These are phyloP conservation scores for Lolium perenne DNA, from an alignment of 176 grass and related monocot species.

Conservation along the genomic window DNA sequence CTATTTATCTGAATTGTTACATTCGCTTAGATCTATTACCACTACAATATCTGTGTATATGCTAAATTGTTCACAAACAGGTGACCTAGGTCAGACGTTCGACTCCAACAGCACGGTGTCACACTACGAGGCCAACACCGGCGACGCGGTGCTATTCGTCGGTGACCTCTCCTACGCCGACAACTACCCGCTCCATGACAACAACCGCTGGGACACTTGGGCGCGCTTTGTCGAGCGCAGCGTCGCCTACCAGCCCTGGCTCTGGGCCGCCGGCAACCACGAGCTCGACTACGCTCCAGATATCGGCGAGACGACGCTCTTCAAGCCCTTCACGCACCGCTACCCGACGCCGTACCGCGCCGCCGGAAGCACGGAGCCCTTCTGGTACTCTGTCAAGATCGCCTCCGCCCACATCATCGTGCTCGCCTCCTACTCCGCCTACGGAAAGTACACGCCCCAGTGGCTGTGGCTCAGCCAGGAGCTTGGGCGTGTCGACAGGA, in stretches of 20 bases:
- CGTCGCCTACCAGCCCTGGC: constrained; percentile 66
- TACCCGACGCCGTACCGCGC: constrained; percentile 54
- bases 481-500: no score
- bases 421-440: constrained; percentile 61
- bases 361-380: constrained; percentile 53
- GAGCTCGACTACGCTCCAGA: constrained; percentile 67
- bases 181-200: constrained; percentile 61
- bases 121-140: no score
- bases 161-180: constrained; percentile 70
- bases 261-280: constrained; percentile 79
- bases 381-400: constrained; percentile 42
- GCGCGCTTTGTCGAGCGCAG: constrained; percentile 62
- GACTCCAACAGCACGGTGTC: no score
- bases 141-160: no score
- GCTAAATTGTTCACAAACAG: no score
- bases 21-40: no score
- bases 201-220: constrained; percentile 77
- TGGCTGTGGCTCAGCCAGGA: constrained; percentile 2
- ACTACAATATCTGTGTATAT: no score
- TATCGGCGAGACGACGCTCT: constrained; percentile 55
- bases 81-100: no score
- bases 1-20: no score
- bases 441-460: constrained; percentile 84
- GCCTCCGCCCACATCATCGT: constrained; percentile 54
- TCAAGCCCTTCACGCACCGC: constrained; percentile 70